Conservation (phyloP, 495 filamentous ascomycete genomes). For the Ascodesmis nigricans region DNA sequence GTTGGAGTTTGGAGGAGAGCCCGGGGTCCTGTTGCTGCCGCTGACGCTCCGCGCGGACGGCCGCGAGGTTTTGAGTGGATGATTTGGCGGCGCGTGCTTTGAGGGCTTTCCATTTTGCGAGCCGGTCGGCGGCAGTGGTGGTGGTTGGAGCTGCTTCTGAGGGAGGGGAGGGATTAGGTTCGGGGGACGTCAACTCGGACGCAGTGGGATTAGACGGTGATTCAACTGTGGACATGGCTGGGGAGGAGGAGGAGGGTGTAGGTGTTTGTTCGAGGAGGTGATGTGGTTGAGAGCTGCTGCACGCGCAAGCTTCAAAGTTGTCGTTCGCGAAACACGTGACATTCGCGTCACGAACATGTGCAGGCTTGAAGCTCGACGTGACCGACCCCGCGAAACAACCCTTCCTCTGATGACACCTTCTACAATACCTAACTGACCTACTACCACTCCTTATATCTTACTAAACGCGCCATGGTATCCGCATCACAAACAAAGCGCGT, state of each 20-base stretch:
- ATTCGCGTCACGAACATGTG: too few species aligned
- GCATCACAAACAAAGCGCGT: conserved; percentile 20
- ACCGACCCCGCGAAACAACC: too few species aligned
- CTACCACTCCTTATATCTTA: neutral
- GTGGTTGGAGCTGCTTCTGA: too few species aligned
- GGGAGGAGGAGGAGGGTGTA: too few species aligned
- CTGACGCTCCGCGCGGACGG: conserved; percentile 61
- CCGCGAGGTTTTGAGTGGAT: conserved; percentile 56
- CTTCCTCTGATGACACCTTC: too few species aligned
- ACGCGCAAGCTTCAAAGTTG: too few species aligned
- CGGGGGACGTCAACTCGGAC: conserved; percentile 4
- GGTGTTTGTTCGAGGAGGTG: too few species aligned
- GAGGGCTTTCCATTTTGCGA: conserved; percentile 61
- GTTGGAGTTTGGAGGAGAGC: conserved; percentile 45
- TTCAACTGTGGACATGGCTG: too few species aligned
- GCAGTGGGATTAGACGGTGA: too few species aligned
- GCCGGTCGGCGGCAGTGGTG: conserved; percentile 29
- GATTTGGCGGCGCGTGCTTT: conserved; percentile 56
- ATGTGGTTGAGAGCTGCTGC: too few species aligned
- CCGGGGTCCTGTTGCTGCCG: conserved; percentile 55
- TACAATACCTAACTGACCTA: neutral
- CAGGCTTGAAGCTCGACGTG: too few species aligned
- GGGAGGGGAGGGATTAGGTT: neutral
- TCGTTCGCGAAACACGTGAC: too few species aligned
- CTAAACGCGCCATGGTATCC: conserved; percentile 23